Conservation (phyloP, 352 stramenopile genomes). For the Phytophthora brassicae region DNA sequence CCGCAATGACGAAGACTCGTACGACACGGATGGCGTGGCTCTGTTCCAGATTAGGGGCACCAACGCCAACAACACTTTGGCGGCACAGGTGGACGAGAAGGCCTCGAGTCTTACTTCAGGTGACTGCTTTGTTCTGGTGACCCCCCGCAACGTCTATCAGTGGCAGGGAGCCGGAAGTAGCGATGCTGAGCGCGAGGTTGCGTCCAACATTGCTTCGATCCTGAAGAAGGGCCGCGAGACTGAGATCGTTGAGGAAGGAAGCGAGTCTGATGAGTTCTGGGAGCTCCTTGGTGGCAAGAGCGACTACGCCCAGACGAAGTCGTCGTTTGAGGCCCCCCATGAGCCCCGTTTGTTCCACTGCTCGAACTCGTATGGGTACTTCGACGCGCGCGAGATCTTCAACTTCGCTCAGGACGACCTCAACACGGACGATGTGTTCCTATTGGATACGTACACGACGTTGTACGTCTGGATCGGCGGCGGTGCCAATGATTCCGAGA, state of each 20-base stretch:
- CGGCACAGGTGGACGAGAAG: conserved; percentile 76
- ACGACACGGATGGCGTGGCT: conserved; percentile 84
- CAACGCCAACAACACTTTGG: conserved; percentile 83
- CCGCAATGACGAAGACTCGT: conserved; percentile 75
- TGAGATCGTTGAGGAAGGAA: conserved; percentile 57
- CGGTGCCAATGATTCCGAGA: conserved; percentile 74
- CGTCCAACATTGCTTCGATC: conserved; percentile 57
- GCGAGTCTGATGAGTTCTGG: conserved; percentile 83
- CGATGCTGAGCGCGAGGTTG: conserved; percentile 59
- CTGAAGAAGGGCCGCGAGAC: conserved; percentile 58
- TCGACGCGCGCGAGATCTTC: conserved; percentile 84
- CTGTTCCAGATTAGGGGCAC: conserved; percentile 93
- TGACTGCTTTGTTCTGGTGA: conserved; percentile 86
- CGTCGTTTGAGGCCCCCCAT: conserved; percentile 65
- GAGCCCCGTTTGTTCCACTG: conserved; percentile 89
- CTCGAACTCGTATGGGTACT: conserved; percentile 88
- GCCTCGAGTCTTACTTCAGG: conserved; percentile 87
- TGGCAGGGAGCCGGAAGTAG: conserved; percentile 79
- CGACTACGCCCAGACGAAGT: conserved; percentile 68
- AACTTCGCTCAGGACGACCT: conserved; percentile 92
- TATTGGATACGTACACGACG: conserved; percentile 89
- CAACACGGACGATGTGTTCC: conserved; percentile 90
- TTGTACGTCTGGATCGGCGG: conserved; percentile 91
- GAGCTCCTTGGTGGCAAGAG: conserved; percentile 79
- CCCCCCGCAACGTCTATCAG: conserved; percentile 66